These are phyloP conservation scores for Phytophthora sansomeana DNA, from an alignment of 352 stramenopile species.

Conservation along the genomic window DNA sequence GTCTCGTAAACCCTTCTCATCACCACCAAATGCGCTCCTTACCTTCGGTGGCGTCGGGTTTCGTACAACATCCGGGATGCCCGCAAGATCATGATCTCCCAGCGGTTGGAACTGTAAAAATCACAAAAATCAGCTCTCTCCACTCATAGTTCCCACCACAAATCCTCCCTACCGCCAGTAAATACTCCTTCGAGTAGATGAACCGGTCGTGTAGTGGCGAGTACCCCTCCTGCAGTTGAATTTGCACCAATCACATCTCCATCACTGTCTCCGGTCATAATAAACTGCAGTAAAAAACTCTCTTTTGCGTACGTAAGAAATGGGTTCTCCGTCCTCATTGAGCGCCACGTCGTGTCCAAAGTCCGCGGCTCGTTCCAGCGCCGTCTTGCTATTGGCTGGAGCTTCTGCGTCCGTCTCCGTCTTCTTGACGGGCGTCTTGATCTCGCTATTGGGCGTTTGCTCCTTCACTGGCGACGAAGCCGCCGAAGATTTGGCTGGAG, in stretches of 20 bases:
- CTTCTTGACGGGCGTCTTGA: conserved; percentile 12
- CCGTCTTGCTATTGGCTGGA: conserved; percentile 23
- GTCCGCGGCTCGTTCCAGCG: conserved; percentile 20
- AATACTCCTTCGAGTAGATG: conserved; percentile 74
- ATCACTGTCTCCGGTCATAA: background rate
- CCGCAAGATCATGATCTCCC: conserved; percentile 49
- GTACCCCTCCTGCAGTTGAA: conserved; percentile 36
- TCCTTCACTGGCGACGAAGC: conserved; percentile 26
- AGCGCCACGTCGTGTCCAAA: conserved; percentile 26
- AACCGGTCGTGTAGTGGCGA: conserved; percentile 46
- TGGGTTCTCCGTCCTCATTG: conserved; percentile 35
- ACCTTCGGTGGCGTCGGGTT: conserved; percentile 51
- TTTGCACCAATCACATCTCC: conserved; percentile 1
- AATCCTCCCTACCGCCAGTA: conserved; percentile 46
- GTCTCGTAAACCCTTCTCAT: background rate
- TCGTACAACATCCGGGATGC: conserved; percentile 58
- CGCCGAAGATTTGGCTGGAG: conserved; percentile 21
- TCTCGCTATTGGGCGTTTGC: background rate
- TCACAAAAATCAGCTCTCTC: background rate
- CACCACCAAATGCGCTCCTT: background rate
- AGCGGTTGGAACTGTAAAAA: conserved; percentile 59
- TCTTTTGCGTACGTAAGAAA: conserved; percentile 45
- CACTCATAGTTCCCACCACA: background rate
- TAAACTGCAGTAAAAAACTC: background rate
- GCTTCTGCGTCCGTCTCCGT: conserved; percentile 3